phyloP scores from a whole-genome alignment of 495 filamentous ascomycete genomes.

The Hyaloscypha bicolor region DNA sequence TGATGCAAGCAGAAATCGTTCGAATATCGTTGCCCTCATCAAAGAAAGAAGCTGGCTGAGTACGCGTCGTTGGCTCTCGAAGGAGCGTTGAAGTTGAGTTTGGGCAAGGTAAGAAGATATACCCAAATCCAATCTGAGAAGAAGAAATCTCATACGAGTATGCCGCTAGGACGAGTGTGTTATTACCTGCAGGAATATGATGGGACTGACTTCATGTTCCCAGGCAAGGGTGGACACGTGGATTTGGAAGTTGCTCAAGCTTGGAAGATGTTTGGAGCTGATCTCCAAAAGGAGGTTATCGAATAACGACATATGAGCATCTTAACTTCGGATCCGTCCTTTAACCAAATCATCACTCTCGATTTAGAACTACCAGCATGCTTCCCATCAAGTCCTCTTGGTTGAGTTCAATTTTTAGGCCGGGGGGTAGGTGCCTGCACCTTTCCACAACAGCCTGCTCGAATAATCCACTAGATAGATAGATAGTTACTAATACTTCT shows the following conservation, averaged over 20 bases:
- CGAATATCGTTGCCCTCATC: slow-evolving; percentile 56
- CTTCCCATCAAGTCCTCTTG: too few relatives aligned
- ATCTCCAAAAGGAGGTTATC: too few relatives aligned
- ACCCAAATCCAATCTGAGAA: not conserved
- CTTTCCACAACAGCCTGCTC: too few relatives aligned
- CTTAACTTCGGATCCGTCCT: too few relatives aligned
- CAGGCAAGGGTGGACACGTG: not conserved
- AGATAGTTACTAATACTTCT: too few relatives aligned
- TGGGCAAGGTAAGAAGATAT: slow-evolving; percentile 18
- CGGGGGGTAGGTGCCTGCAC: too few relatives aligned
- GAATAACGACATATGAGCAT: not conserved
- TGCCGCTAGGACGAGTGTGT: slow-evolving; percentile 8
- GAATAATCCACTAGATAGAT: too few relatives aligned
- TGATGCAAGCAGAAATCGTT: slow-evolving; percentile 53
- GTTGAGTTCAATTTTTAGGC: too few relatives aligned
- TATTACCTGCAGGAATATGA: slow-evolving; percentile 7
- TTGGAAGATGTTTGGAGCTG: slow-evolving; percentile 15
- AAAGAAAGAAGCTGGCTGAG: slow-evolving; percentile 20
- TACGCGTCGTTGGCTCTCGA: slow-evolving; percentile 5
- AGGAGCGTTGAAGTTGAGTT: slow-evolving; percentile 22
- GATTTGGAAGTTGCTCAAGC: slow-evolving; percentile 17
- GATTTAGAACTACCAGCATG: too few relatives aligned
- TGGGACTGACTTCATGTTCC: slow-evolving; percentile 13
- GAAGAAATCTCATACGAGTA: not conserved
- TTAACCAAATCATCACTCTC: too few relatives aligned